phyloP scores from a whole-genome alignment of 352 stramenopile genomes.

The Phytophthora pseudosyringae region DNA sequence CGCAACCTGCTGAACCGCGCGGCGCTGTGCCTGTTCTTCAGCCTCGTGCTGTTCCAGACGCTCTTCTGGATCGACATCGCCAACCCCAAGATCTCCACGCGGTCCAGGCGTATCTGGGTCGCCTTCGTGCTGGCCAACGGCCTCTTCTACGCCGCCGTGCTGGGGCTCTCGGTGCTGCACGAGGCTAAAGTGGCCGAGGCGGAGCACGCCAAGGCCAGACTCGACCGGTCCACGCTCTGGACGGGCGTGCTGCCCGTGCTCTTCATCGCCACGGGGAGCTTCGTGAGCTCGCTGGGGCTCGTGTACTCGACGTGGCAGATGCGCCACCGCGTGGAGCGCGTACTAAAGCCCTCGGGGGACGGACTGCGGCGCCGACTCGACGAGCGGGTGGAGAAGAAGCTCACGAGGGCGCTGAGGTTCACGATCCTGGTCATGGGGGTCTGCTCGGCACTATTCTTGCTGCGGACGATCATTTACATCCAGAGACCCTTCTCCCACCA shows the following conservation, averaged over 20 bases:
- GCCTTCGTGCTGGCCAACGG: constrained; percentile 74
- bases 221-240: constrained; percentile 41
- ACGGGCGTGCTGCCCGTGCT: constrained; percentile 71
- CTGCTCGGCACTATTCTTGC: constrained; percentile 68
- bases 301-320: constrained; percentile 85
- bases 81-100: constrained; percentile 77
- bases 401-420: constrained; percentile 79
- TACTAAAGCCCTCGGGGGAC: constrained; percentile 58
- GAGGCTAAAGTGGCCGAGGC: constrained; percentile 34
- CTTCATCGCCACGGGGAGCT: constrained; percentile 69
- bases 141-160: constrained; percentile 74
- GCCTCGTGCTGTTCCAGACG: constrained; percentile 86
- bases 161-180: constrained; percentile 67
- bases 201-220: constrained; percentile 9
- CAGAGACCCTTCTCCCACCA: constrained; percentile 79
- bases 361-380: constrained; percentile 56
- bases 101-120: constrained; percentile 81
- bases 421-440: constrained; percentile 76
- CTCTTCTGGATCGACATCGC: constrained; percentile 89
- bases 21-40: constrained; percentile 86
- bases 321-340: constrained; percentile 65
- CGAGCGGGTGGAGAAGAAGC: constrained; percentile 65
- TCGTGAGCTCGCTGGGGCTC: constrained; percentile 70
- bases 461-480: constrained; percentile 84
- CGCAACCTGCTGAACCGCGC: constrained; percentile 74